Conservation (phyloP, 140 eudicot genomes). For the Stevia rebaudiana region DNA sequence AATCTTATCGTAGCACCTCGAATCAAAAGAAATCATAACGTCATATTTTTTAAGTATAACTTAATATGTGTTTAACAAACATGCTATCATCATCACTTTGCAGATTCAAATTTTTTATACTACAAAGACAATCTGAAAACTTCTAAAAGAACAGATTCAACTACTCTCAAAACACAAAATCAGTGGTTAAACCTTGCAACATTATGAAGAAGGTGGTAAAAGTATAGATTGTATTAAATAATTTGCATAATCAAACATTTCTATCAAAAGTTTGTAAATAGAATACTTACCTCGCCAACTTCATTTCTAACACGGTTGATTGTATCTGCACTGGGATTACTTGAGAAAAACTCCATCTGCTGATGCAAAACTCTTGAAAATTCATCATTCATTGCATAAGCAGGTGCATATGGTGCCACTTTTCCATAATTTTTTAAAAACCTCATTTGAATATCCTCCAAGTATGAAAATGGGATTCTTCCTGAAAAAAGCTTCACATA, state of each 20-base stretch:
- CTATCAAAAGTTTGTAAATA: neutral
- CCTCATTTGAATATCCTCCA: conserved; percentile 96
- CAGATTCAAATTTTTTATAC: conserved; percentile 2
- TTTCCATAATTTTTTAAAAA: conserved; percentile 91
- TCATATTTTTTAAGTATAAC: neutral
- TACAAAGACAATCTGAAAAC: neutral
- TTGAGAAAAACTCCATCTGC: conserved; percentile 97
- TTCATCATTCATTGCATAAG: conserved; percentile 98
- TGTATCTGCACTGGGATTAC: conserved; percentile 94
- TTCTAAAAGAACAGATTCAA: neutral
- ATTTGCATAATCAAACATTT: conserved; percentile 6
- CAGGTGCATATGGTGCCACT: conserved; percentile 88
- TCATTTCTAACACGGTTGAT: conserved; percentile 89
- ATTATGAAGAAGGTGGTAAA: neutral
- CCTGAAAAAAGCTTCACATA: conserved; percentile 45
- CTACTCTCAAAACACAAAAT: neutral
- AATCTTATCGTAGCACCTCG: neutral
- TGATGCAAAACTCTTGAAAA: conserved; percentile 98
- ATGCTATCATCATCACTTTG: conserved; percentile 1
- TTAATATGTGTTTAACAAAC: conserved; percentile 5
- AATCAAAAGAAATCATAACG: too few relatives aligned
- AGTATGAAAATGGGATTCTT: conserved; percentile 90
- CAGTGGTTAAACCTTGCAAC: neutral
- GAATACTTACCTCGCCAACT: conserved; percentile 89
- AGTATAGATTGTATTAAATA: neutral